Percentiles rank a stretch among this genome's conserved stretches.
These are phyloP conservation scores for Apiospora koreana DNA, from an alignment of 2,329 filamentous ascomycete genomes.

Conservation along the genomic window DNA sequence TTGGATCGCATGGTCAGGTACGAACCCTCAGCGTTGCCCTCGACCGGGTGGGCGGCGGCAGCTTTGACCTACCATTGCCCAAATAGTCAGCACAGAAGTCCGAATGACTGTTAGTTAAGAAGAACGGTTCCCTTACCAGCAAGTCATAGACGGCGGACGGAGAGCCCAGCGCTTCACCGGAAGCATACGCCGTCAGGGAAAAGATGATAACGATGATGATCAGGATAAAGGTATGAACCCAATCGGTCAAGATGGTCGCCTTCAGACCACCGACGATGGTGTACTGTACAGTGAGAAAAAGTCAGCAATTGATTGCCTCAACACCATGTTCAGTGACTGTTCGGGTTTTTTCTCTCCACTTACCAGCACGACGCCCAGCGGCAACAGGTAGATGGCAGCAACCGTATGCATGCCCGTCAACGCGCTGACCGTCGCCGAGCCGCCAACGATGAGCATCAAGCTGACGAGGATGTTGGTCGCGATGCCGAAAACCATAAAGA, in stretches of 20 bases:
- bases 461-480: conserved; percentile 88
- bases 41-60: conserved; percentile 69
- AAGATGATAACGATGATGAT: conserved; percentile 86
- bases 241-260: conserved; percentile 83
- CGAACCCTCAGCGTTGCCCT: conserved; percentile 77
- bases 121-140: conserved; percentile 45
- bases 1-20: conserved; percentile 85
- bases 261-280: conserved; percentile 44
- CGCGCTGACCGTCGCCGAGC: conserved; percentile 70
- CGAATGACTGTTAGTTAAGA: neutral
- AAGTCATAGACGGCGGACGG: conserved; percentile 78
- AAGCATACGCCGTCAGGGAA: conserved; percentile 78
- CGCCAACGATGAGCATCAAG: conserved; percentile 85
- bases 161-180: conserved; percentile 70
- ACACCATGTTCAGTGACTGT: no score
- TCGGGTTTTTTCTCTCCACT: conserved; percentile 54
- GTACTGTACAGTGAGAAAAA: neutral
- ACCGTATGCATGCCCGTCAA: conserved; percentile 75
- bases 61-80: conserved; percentile 46
- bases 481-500: conserved; percentile 80
- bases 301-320: neutral
- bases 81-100: neutral
- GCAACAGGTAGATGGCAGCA: conserved; percentile 82
- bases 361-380: conserved; percentile 78
- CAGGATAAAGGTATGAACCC: conserved; percentile 82